These are phyloP conservation scores for Sphaerobolus stellatus DNA, from an alignment of 1,284 basidiomycete genomes.

Conservation along the genomic window DNA sequence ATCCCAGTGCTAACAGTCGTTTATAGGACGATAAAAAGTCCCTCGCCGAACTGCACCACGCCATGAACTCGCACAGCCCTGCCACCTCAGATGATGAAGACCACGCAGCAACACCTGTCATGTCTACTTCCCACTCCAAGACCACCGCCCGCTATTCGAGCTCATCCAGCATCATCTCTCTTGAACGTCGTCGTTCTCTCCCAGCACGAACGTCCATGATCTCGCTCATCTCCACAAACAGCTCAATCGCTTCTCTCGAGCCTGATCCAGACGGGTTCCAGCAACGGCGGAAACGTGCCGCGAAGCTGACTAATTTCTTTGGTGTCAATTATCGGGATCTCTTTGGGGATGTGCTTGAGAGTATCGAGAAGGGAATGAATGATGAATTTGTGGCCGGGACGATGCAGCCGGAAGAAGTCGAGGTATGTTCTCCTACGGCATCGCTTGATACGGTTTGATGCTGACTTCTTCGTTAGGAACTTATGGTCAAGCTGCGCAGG, in stretches of 20 bases:
- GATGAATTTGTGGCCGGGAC: slow-evolving; percentile 63
- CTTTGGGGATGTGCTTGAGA: slow-evolving; percentile 72
- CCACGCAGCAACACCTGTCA: slow-evolving; percentile 18
- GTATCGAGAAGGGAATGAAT: slow-evolving; percentile 72
- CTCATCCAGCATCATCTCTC: slow-evolving; percentile 13
- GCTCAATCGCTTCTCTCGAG: slow-evolving; percentile 18
- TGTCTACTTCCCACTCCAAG: slow-evolving; percentile 7
- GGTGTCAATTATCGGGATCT: slow-evolving; percentile 77
- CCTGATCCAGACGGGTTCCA: slow-evolving; percentile 60
- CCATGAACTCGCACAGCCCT: not conserved
- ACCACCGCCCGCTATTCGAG: slow-evolving; percentile 1
- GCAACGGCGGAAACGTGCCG: slow-evolving; percentile 64
- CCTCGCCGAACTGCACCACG: slow-evolving; percentile 69
- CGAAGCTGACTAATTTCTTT: slow-evolving; percentile 80
- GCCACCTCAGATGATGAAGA: slow-evolving; percentile 17
- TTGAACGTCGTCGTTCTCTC: slow-evolving; percentile 67
- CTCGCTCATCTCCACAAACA: slow-evolving; percentile 21
- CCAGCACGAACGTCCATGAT: slow-evolving; percentile 58
- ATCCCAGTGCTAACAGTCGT: not conserved
- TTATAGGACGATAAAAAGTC: slow-evolving; percentile 69
- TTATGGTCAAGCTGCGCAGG: too few species aligned
- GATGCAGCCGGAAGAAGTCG: slow-evolving; percentile 62
- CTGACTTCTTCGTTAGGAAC: too few species aligned
- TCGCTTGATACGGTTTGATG: too few species aligned
- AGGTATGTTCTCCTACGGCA: slow-evolving; percentile 51